Evolutionary conservation across 1,284 basidiomycete genomes (phyloP).

Genomic region (Microbotryum silenes-acaulis): DNA sequence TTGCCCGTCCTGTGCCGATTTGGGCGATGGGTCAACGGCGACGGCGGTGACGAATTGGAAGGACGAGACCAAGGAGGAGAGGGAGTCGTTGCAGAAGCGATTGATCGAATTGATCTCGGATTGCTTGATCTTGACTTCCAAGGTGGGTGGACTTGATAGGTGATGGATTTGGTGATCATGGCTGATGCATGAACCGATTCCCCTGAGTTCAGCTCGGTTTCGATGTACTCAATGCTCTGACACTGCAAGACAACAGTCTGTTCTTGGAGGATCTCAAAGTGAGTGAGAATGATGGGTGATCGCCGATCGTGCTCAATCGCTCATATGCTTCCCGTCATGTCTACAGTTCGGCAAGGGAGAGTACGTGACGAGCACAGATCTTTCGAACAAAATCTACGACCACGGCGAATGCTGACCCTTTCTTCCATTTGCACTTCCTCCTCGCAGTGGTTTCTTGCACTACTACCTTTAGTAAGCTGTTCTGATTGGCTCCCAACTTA

Average conservation of each 20-base stretch:
- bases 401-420: background rate
- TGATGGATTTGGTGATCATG: background rate
- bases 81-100: slow-evolving; percentile 58
- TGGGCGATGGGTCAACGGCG: slow-evolving; percentile 24
- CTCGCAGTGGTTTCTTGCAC: slow-evolving; percentile 26
- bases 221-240: slow-evolving; percentile 93
- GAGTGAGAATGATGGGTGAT: background rate
- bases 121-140: slow-evolving; percentile 33
- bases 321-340: background rate
- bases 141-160: slow-evolving; percentile 16
- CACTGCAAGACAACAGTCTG: slow-evolving; percentile 83
- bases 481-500: background rate
- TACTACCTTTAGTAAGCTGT: slow-evolving; percentile 29
- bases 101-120: slow-evolving; percentile 57
- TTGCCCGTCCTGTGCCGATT: slow-evolving; percentile 24
- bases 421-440: background rate
- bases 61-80: slow-evolving; percentile 52
- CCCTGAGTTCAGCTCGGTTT: slow-evolving; percentile 55
- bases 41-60: slow-evolving; percentile 32
- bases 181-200: background rate
- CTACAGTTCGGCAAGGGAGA: slow-evolving; percentile 32
- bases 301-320: background rate
- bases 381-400: background rate
- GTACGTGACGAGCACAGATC: background rate
- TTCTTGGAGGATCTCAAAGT: slow-evolving; percentile 64